Percentiles rank a stretch among this genome's conserved stretches.
phyloP scores from a whole-genome alignment of 192 early-diverging fungal genomes.

The Backusella luteola region DNA sequence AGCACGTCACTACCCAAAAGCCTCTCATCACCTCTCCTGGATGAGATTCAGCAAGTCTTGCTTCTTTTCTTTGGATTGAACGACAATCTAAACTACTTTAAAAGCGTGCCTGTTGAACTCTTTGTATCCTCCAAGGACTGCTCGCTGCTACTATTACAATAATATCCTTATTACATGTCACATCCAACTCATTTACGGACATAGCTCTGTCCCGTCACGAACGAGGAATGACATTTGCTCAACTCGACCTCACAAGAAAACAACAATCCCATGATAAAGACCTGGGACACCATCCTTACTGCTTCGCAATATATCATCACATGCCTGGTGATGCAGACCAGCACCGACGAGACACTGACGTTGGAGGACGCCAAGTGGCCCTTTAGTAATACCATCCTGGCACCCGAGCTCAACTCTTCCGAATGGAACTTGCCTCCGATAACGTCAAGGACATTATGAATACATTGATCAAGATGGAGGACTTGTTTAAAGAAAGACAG shows the following conservation, averaged over 20 bases:
- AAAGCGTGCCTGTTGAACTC: not conserved
- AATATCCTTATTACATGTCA: slow-evolving; percentile 13
- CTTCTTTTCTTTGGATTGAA: slow-evolving; percentile 49
- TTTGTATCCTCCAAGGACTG: slow-evolving; percentile 20
- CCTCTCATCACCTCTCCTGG: slow-evolving; percentile 44
- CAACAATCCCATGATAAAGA: not conserved
- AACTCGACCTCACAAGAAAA: slow-evolving; percentile 18
- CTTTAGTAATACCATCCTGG: slow-evolving; percentile 36
- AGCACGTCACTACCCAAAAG: not conserved
- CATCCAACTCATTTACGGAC: slow-evolving; percentile 20
- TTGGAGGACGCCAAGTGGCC: slow-evolving; percentile 39
- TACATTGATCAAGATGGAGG: not conserved
- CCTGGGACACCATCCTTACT: slow-evolving; percentile 1
- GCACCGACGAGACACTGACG: slow-evolving; percentile 30
- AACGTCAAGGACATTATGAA: slow-evolving; percentile 9
- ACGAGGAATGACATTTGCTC: not conserved
- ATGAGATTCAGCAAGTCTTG: slow-evolving; percentile 49
- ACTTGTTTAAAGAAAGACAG: not conserved
- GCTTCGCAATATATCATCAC: slow-evolving; percentile 36
- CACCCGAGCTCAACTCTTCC: slow-evolving; percentile 27
- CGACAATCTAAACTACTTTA: not conserved
- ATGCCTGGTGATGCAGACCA: slow-evolving; percentile 36
- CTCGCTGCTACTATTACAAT: not conserved
- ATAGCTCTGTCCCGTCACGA: slow-evolving; percentile 16
- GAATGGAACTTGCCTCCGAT: not conserved